Percentiles rank a stretch among this genome's conserved stretches.
Conservation (phyloP, 164 flowering plant species). For the Magnolia officinalis region DNA sequence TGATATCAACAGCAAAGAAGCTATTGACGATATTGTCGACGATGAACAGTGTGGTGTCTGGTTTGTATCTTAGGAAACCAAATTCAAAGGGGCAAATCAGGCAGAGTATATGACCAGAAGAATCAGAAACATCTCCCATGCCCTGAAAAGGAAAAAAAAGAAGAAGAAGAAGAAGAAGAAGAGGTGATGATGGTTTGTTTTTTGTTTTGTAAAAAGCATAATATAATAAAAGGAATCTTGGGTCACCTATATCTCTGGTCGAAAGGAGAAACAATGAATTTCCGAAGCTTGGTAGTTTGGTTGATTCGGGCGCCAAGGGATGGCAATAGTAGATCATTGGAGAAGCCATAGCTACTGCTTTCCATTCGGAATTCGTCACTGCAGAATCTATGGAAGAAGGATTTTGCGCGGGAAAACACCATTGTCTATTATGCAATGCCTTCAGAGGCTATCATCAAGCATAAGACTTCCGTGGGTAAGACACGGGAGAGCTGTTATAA, state of each 20-base stretch:
- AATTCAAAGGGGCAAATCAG: conserved; percentile 88
- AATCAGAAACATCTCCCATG: conserved; percentile 88
- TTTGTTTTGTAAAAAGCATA: neutral
- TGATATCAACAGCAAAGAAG: conserved; percentile 86
- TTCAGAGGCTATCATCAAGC: conserved; percentile 13
- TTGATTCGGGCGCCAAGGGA: conserved; percentile 90
- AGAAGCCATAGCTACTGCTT: conserved; percentile 35
- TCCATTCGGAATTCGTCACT: conserved; percentile 46
- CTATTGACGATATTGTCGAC: conserved; percentile 75
- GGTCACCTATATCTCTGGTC: conserved; percentile 68
- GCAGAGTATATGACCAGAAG: conserved; percentile 85
- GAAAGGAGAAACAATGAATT: conserved; percentile 72
- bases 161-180: neutral
- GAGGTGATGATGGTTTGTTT: too few species aligned
- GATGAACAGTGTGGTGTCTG: conserved; percentile 54
- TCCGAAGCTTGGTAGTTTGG: conserved; percentile 56
- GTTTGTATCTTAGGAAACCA: conserved; percentile 67
- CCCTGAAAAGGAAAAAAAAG: conserved; percentile 42
- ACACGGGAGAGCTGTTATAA: conserved; percentile 22
- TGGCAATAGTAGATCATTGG: conserved; percentile 74
- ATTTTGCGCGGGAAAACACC: conserved; percentile 45
- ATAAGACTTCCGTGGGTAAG: conserved; percentile 17
- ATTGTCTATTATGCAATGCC: conserved; percentile 25
- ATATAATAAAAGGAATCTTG: neutral
- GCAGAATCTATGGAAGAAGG: conserved; percentile 57